Conservation (phyloP, 2,329 filamentous ascomycete genomes). For the Paecilomyces niveus region DNA sequence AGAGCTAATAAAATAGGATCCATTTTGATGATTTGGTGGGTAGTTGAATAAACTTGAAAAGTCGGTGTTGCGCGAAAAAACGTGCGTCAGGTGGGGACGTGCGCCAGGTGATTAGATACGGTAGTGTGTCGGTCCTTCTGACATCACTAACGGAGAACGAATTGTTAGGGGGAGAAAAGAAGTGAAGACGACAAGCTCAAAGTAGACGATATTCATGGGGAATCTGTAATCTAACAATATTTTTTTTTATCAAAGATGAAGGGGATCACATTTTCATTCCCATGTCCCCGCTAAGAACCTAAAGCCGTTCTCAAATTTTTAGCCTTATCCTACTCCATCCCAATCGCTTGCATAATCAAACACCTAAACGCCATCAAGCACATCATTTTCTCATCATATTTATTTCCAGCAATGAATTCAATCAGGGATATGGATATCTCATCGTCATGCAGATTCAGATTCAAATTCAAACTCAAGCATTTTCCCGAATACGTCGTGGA, state of each 20-base stretch:
- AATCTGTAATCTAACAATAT: not conserved
- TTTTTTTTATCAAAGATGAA: not conserved
- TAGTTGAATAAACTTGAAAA: too few relatives aligned
- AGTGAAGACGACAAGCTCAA: not conserved
- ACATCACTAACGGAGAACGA: not conserved
- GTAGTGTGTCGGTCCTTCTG: not conserved
- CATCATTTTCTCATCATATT: too few relatives aligned
- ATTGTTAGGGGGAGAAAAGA: not conserved
- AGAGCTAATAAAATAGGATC: too few relatives aligned
- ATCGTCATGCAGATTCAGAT: not conserved
- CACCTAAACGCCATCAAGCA: not conserved
- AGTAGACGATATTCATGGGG: not conserved
- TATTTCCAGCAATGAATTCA: too few relatives aligned
- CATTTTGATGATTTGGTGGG: too few relatives aligned
- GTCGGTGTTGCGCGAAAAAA: too few relatives aligned
- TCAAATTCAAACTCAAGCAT: not conserved
- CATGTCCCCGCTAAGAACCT: not conserved
- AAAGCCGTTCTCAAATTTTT: not conserved
- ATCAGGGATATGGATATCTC: not conserved
- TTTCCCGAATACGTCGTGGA: not conserved
- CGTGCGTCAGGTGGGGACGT: too few relatives aligned
- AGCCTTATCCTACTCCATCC: not conserved
- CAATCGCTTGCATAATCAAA: too few relatives aligned
- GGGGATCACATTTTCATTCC: not conserved
- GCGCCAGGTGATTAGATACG: too few relatives aligned